Evolutionary conservation across 352 stramenopile species (phyloP).

Genomic region (Nothophytophthora sp.): DNA sequence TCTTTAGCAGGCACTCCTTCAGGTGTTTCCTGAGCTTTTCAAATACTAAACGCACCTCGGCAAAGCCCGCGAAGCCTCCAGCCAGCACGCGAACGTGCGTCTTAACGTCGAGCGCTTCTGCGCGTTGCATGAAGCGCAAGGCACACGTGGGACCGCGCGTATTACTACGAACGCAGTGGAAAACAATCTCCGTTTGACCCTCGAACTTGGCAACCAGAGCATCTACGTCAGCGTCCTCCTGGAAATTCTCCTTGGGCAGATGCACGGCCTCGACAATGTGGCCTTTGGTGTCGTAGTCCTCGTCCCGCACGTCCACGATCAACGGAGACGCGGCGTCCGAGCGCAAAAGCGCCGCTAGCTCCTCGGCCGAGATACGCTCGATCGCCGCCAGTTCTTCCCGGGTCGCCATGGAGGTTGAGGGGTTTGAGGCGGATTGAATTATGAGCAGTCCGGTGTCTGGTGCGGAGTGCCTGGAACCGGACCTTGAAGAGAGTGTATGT

Average conservation of each 20-base stretch:
- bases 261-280: slow-evolving; percentile 35
- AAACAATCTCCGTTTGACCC: slow-evolving; percentile 27
- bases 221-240: slow-evolving; percentile 36
- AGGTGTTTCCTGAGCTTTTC: neutral
- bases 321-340: slow-evolving; percentile 6
- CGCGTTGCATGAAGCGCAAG: slow-evolving; percentile 30
- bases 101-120: slow-evolving; percentile 15
- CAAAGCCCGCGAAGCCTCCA: slow-evolving; percentile 26
- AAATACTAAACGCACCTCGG: slow-evolving; percentile 15
- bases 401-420: slow-evolving; percentile 8
- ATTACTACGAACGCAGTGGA: slow-evolving; percentile 44
- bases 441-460: too few species aligned
- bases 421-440: neutral
- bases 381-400: slow-evolving; percentile 24
- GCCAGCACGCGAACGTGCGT: slow-evolving; percentile 23
- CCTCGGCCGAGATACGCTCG: slow-evolving; percentile 23
- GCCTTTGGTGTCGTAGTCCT: slow-evolving; percentile 32
- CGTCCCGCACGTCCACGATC: slow-evolving; percentile 30
- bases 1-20: neutral
- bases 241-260: slow-evolving; percentile 29
- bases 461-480: too few species aligned
- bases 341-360: slow-evolving; percentile 19
- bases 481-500: too few species aligned
- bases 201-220: slow-evolving; percentile 29
- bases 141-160: slow-evolving; percentile 37